Conservation (phyloP, 1,284 basidiomycete species). For the Vanrija sp. region DNA sequence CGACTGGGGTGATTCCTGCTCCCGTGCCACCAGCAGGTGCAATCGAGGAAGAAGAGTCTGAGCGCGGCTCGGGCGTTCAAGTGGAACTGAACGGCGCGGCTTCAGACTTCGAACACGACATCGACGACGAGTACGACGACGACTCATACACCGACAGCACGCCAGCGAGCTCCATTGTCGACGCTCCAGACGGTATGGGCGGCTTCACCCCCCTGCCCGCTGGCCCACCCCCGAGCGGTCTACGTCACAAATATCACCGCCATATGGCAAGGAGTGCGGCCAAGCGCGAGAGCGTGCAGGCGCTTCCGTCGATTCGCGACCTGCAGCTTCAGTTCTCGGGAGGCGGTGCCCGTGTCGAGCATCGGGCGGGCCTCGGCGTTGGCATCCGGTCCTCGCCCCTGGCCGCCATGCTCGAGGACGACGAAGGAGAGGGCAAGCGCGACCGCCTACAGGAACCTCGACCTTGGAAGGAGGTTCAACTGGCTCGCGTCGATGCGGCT, state of each 20-base stretch:
- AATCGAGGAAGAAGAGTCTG: too few relatives aligned
- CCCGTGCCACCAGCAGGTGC: too few relatives aligned
- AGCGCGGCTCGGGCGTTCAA: too few relatives aligned
- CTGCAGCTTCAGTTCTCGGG: slow-evolving; percentile 44
- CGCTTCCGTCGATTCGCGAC: slow-evolving; percentile 47
- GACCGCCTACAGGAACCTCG: slow-evolving; percentile 10
- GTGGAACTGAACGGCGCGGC: too few relatives aligned
- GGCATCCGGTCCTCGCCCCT: slow-evolving; percentile 26
- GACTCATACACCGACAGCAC: too few relatives aligned
- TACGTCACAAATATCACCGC: slow-evolving; percentile 23
- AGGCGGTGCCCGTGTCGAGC: slow-evolving; percentile 27
- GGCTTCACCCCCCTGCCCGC: background rate
- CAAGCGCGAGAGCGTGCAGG: slow-evolving; percentile 45
- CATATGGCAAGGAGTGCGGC: slow-evolving; percentile 44
- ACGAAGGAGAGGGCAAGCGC: slow-evolving; percentile 15
- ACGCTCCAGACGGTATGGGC: background rate
- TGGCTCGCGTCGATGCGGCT: slow-evolving; percentile 27
- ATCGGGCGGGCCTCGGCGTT: slow-evolving; percentile 33
- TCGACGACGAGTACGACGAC: too few relatives aligned
- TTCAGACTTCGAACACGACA: too few relatives aligned
- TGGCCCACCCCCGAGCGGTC: slow-evolving; percentile 12
- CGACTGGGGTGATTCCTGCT: too few relatives aligned
- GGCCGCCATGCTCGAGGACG: slow-evolving; percentile 31
- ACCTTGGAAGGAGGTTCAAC: slow-evolving; percentile 42
- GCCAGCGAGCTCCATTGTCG: background rate